These are phyloP conservation scores for Fusarium sp. DNA, from an alignment of 2,329 filamentous ascomycete species.

Conservation along the genomic window DNA sequence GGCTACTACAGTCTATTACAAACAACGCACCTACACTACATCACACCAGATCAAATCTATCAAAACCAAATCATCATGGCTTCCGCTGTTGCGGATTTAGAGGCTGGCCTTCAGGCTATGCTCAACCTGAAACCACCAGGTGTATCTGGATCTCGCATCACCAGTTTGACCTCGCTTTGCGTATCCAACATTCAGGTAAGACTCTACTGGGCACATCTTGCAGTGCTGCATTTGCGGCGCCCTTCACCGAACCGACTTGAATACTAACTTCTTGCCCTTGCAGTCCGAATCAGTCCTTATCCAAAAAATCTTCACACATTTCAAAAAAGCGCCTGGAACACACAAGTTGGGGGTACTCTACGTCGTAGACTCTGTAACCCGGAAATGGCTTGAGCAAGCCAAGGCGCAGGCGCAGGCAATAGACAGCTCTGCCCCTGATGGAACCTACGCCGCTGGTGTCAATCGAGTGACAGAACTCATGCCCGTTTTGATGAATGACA, in stretches of 20 bases:
- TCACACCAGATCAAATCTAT: conserved; percentile 13
- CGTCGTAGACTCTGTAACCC: conserved; percentile 99
- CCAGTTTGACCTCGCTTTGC: conserved; percentile 86
- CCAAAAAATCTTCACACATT: conserved; percentile 96
- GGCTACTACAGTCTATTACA: conserved; percentile 43
- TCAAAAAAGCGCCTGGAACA: conserved; percentile 92
- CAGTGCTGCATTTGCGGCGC: neutral
- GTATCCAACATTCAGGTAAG: conserved; percentile 89
- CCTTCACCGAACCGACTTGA: neutral
- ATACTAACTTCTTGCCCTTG: conserved; percentile 43
- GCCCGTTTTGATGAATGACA: conserved; percentile 94
- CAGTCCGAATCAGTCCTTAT: conserved; percentile 95
- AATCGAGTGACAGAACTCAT: conserved; percentile 96
- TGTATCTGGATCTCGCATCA: conserved; percentile 93
- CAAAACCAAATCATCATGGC: conserved; percentile 67
- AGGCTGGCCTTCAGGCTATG: conserved; percentile 91
- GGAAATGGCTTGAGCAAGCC: conserved; percentile 97
- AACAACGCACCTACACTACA: neutral
- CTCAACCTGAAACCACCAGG: conserved; percentile 91
- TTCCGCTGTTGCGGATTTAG: conserved; percentile 90
- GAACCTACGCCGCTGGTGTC: conserved; percentile 94
- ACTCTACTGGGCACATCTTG: conserved; percentile 8
- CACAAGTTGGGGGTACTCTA: conserved; percentile 99
- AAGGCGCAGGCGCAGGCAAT: conserved; percentile 86
- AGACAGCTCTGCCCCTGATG: conserved; percentile 84